Base-by-base conservation (phyloP, 2,329 filamentous ascomycete genomes). In the Pezicula neosporulosa region DNA sequence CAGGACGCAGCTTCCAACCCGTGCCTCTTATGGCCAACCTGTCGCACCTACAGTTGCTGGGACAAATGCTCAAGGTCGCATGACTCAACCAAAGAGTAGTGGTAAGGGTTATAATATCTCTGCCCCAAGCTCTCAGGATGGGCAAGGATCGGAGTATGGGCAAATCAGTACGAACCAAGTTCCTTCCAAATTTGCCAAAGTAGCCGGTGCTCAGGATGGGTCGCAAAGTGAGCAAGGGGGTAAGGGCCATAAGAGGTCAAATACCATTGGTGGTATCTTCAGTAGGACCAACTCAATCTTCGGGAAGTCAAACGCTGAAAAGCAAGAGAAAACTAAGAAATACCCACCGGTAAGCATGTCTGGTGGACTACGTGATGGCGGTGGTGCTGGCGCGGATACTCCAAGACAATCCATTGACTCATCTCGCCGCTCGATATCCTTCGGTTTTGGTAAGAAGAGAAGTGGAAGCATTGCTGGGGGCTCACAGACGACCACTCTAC, bases 291-390 rank as follows among this genome's bases (percentile, higher is more conserved):
- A 87, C 13, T 94, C 90, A 8, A 77, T 94, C 53, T 92, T 94
- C 65, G 85, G 87, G 44, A 73, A 75, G 65, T 68, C 68, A 59
- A 77, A 77, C 65, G 63, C 72, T 8, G 80, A 77, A 51, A 63
- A 69, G 51, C 72, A 77, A 56, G 83, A 89, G 66, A 85, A 85
- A 56, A 73, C 80, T 48, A 86, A 81, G 57, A 95, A 58, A 12
- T 68, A 97, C 64, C 93, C 93, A 50, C 93, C 93, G 4, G 88
- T 93, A 44, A 96, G 91, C 73, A 95, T 97, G 90, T 82, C 87
- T 55, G 86, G 87, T 56, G 76, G 83, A 2, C 13, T 21, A 16
- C 19, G n/a, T 10, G 82, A 87, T 68, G 74, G 82, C 6, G 78
- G 78, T 44, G 77, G 76, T 33, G 48, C 44, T 24, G 57, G 55